Base-by-base conservation (phyloP, 768 basidiomycete species). In the Terana coerulea region DNA sequence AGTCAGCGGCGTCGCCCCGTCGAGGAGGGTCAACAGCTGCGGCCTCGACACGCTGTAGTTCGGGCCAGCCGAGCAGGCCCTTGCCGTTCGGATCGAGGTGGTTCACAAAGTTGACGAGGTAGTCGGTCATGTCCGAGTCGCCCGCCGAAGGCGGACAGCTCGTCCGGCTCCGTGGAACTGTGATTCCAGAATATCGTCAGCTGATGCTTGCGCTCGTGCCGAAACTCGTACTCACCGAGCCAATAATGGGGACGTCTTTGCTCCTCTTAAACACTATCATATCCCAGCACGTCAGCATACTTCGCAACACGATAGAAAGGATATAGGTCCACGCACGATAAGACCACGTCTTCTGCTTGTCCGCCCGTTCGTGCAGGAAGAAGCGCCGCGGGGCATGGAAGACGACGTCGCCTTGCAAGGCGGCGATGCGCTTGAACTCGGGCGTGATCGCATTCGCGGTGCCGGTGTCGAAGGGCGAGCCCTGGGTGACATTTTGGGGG, bases 391-490 rank as follows among this genome's bases (percentile, higher is more conserved):
- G 57, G 2, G 60, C 64, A 15, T 67, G 60, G 54, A 65, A 64
- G 14, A 59, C 40, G 9, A 51, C 15, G 46, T 68, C 67, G 1
- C 67, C 67, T 37, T 56, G 56, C 22, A 68, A 21, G 0, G 67
- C 61, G 5, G 66, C 59, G 19, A 68, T 26, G 1, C 67, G 59
- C 48, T 68, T 68, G 59, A 53, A 67, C 40, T 65, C 51, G 11
- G 76, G 73, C 76, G 52, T 69, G 69, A 81, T 36, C 0, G 68
- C 70, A 49, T 82, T 79, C 15, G 69, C 51, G 33, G 58, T 21
- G 0, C 74, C 71, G 0, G 81, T 83, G 49, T 69, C 69, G 55
- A 75, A 84, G 0, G 81, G 81, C 0, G 79, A 81, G 15, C 81
- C 81, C 47, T 72, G 57, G 1, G 66, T 62, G 1, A 70, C 58